These are phyloP conservation scores for Myxozyma lipomycoides DNA, from an alignment of 805 yeast species.

Conservation along the genomic window DNA sequence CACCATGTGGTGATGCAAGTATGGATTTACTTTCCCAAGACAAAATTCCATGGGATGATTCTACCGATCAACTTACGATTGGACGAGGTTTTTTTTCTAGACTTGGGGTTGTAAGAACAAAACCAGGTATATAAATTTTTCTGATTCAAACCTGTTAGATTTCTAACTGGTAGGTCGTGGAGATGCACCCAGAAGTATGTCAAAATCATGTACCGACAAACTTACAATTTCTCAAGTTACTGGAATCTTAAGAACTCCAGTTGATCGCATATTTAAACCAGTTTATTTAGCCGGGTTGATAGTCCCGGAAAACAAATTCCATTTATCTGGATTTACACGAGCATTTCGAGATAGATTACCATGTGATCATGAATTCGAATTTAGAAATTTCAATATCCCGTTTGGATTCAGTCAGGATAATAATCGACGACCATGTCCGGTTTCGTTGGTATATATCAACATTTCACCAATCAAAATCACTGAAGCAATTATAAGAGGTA, in stretches of 20 bases:
- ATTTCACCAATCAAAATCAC: neutral
- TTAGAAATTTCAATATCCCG: conserved; percentile 1
- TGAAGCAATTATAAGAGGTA: neutral
- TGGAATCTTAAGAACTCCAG: no score
- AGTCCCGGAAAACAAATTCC: conserved; percentile 30
- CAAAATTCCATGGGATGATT: conserved; percentile 9
- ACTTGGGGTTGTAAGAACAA: conserved; percentile 74
- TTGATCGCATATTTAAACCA: no score
- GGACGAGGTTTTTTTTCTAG: conserved; percentile 60
- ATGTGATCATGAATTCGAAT: no score
- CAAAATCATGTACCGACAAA: conserved; percentile 90
- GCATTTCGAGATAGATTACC: no score
- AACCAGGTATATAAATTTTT: conserved; percentile 54
- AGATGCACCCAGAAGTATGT: conserved; percentile 66
- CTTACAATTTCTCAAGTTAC: conserved; percentile 63
- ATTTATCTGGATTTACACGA: conserved; percentile 32
- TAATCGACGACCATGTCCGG: neutral
- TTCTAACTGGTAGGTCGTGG: conserved; percentile 46
- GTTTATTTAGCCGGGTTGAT: conserved; percentile 33
- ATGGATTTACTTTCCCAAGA: conserved; percentile 45
- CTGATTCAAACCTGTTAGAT: neutral
- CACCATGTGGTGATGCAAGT: conserved; percentile 91
- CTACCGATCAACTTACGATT: conserved; percentile 37
- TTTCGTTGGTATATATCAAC: neutral
- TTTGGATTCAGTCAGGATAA: conserved; percentile 20